phyloP scores from a whole-genome alignment of 345 rosid species.

The Nasturtium officinale region DNA sequence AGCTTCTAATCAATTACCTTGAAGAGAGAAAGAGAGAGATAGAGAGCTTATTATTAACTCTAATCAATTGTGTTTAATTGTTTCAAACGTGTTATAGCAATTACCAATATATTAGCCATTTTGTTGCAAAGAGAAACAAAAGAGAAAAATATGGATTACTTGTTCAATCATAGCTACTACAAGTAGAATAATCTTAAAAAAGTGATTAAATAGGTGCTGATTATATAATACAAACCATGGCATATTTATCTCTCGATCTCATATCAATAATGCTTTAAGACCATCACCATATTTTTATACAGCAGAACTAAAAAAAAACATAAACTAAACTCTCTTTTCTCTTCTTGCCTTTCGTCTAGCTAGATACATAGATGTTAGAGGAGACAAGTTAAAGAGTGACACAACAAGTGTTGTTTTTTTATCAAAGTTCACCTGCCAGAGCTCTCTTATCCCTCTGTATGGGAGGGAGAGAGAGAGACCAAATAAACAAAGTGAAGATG shows the following conservation, averaged over 20 bases:
- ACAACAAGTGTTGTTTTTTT: constrained; percentile 24
- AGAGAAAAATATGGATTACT: constrained; percentile 1
- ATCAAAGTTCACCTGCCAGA: constrained; percentile 33
- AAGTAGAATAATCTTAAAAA: constrained; percentile 30
- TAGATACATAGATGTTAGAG: constrained; percentile 29
- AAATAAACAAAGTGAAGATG: constrained; percentile 40
- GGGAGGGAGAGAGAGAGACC: constrained; percentile 23
- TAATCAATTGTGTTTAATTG: constrained; percentile 26
- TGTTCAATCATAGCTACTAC: constrained; percentile 20
- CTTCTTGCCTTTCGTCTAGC: constrained; percentile 20
- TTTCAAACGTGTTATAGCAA: constrained; percentile 32
- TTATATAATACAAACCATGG: constrained; percentile 35
- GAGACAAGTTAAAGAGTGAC: constrained; percentile 19
- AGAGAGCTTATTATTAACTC: constrained; percentile 21
- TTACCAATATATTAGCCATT: constrained; percentile 33
- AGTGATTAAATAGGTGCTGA: background rate
- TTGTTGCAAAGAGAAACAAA: constrained; percentile 16
- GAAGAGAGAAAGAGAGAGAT: constrained; percentile 8
- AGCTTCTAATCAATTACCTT: constrained; percentile 35
- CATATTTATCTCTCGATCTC: constrained; percentile 23
- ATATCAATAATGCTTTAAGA: constrained; percentile 21
- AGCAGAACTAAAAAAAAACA: constrained; percentile 28
- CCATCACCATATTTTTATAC: constrained; percentile 33
- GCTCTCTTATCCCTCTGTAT: constrained; percentile 26
- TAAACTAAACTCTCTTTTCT: constrained; percentile 18